Base-by-base conservation (phyloP, 116 monocot species). In the Posidonia oceanica region DNA sequence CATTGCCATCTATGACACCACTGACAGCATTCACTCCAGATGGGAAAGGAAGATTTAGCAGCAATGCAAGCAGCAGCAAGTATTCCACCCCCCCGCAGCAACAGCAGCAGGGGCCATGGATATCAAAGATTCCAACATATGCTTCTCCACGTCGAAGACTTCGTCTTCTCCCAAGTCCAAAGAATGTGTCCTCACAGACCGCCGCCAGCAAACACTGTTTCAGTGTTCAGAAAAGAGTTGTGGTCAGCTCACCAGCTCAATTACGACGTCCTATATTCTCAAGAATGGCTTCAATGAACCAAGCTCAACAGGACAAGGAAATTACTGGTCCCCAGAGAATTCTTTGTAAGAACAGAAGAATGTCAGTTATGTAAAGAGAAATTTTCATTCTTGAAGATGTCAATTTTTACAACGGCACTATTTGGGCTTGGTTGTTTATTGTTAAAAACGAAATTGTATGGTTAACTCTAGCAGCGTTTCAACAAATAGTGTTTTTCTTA, bases 141-240 rank as follows among this genome's bases (percentile, higher is more conserved):
- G 54, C 38, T 12, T 77, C 79, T 4, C 76, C 87, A 4, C 59
- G 82, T 18, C 77, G 62, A 36, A 79, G 76, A 57, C 79, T 90
- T 62, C 81, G 69, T 1, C 58, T 86, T 20, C 14, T 78, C 37
- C 61, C 78, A 10, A 86, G 84, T 56, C 56, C 42, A 77, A 65
- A 17, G 20, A 51, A 44, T 10, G 21, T 21, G 72, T 36, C 42
- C 68, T 39, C 77, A 5, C 68, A 81, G 39, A 58, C 74, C 13
- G 38, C 74, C 13, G 38, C 57, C 14, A 78, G 69, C 75, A 91
- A 85, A 63, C 36, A 80, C 41, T 80, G 88, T 52, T 91, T 86
- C 73, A 89, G 86, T 54, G 64, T 96, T 39, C 91, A 96, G 72
- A 96, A 88, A 59, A 81, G 89, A 75, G 61, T 95, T 15, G 39